Base-by-base conservation (phyloP, 768 basidiomycete species). In the Leccinum imitatum region DNA sequence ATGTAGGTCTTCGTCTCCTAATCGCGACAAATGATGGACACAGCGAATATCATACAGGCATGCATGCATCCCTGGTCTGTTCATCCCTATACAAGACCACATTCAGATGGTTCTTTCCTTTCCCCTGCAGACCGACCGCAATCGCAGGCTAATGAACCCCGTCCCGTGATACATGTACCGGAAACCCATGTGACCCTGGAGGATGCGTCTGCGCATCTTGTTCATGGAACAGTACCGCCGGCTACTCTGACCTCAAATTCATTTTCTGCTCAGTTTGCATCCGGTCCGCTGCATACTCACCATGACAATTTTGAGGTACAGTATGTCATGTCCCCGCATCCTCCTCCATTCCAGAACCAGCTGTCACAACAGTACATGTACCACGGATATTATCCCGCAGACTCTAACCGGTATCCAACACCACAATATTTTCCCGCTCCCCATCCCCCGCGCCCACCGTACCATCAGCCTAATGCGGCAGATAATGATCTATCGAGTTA, bases 251-350 rank as follows among this genome's bases (percentile, higher is more conserved):
- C 74, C 70, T 58, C 74, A 14, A 64, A 62, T 39, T 64, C 67
- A 3, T 51, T 57, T 3, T 60, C 64, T 21, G 58, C 65, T 44
- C 66, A 64, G 19, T 55, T 76, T 56, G 46, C 73, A 8, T 56
- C 72, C 9, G 57, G 72, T 11, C 59, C 70, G 19, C 62, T 67
- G 6, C 79, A 78, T 61, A 66, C 69, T 61, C 78, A 77, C 33
- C 73, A 65, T 21, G 48, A 67, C 27, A 67, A 66, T 65, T 81
- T 78, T 59, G 67, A 75, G 27, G 77, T 78, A 57, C 82, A 77
- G 71, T 85, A 84, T 74, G 70, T 77, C 66, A 74, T 82, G 70
- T 72, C 82, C 64, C 61, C 77, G 3, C 81, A 78, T 65, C 75
- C 76, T 23, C 71, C 75, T 56, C 50, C 25, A 6, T 59, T 59